A percentile compares a stretch with the other conserved stretches of the same genome.
Evolutionary conservation across 1,139 yeast genomes (phyloP).

Genomic region (Oligophagozyma castellii): DNA sequence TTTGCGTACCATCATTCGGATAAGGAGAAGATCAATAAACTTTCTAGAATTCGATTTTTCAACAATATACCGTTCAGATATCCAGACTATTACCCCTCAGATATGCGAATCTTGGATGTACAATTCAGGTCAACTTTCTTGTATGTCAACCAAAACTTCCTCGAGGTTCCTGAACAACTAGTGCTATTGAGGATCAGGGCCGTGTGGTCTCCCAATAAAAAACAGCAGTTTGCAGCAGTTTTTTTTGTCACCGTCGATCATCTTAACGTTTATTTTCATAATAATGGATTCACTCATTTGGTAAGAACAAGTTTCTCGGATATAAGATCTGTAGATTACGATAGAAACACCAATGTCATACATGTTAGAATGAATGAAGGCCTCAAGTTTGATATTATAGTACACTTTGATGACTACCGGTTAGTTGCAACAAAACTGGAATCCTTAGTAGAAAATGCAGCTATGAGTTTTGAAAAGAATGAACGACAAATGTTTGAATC

Average conservation of each 20-base stretch:
- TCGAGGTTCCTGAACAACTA: conserved; percentile 34
- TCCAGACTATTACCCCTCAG: conserved; percentile 52
- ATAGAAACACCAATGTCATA: conserved; percentile 10
- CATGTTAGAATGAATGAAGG: conserved; percentile 3
- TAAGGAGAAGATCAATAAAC: not conserved
- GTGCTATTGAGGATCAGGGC: conserved; percentile 55
- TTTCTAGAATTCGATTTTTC: conserved; percentile 1
- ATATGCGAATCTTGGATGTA: conserved; percentile 49
- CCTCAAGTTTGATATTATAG: conserved; percentile 23
- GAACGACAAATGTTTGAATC: conserved; percentile 15
- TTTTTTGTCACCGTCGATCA: conserved; percentile 50
- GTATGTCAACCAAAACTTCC: conserved; percentile 11
- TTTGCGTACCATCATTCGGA: conserved; percentile 26
- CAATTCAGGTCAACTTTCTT: conserved; percentile 70
- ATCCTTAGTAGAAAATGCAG: conserved; percentile 38
- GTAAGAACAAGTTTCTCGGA: conserved; percentile 35
- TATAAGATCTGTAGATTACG: conserved; percentile 46
- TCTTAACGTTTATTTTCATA: conserved; percentile 55
- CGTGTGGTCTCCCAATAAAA: conserved; percentile 54
- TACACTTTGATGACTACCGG: conserved; percentile 53
- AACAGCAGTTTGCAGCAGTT: conserved; percentile 61
- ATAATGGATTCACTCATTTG: conserved; percentile 64
- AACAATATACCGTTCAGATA: conserved; percentile 23
- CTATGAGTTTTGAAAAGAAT: conserved; percentile 31
- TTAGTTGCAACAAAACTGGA: conserved; percentile 40